Evolutionary conservation across 108 stramenopile genomes (phyloP), one percentile per base, ranked within the genome.

Genomic region (Parietichytrium sp.): DNA sequence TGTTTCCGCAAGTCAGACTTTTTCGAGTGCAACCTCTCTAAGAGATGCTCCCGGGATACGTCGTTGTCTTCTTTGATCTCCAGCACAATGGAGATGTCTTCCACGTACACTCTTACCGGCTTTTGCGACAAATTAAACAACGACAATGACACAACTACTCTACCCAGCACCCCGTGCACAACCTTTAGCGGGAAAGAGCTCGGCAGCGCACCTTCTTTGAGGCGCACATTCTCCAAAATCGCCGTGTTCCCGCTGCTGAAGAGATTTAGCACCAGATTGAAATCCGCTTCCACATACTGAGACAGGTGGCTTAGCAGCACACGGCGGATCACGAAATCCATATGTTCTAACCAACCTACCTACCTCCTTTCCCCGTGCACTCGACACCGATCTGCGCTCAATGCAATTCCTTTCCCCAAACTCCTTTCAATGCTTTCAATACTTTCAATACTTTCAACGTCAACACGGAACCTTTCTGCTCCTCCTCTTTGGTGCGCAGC

Each of bases 111-210:
- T 2, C 45, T 42, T n/a, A 42, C 45, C 15, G 6, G 36, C 13
- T 42, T 33, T 25, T 33, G 10, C 16, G 61, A 47, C 8, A 72
- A 20, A n/a, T 72, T 33, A 25, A 72, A 72, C 38, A 72, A n/a
- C 16, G 61, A 42, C 29, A 72, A 42, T 6, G 61, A 33, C 16
- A 72, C 20, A 45, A 42, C 36, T 6, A 72, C 61, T 25, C 45
- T 72, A 25, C 61, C 61, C 3, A 72, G 33, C 23, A 72, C 45
- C 6, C 61, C 61, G 23, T 72, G 61, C 0, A 72, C 61, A 13
- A 72, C 61, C 33, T 72, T 72, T 31, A 72, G 38, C 13, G 61
- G 61, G 61, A 72, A 72, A 8, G 61, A 72, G 61, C 61, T 72
- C 33, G 61, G 61, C 13, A 72, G 36, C 13, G 61, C 61, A 0